phyloP scores from a whole-genome alignment of 2,329 filamentous ascomycete genomes.

The Coleophoma crateriformis region DNA sequence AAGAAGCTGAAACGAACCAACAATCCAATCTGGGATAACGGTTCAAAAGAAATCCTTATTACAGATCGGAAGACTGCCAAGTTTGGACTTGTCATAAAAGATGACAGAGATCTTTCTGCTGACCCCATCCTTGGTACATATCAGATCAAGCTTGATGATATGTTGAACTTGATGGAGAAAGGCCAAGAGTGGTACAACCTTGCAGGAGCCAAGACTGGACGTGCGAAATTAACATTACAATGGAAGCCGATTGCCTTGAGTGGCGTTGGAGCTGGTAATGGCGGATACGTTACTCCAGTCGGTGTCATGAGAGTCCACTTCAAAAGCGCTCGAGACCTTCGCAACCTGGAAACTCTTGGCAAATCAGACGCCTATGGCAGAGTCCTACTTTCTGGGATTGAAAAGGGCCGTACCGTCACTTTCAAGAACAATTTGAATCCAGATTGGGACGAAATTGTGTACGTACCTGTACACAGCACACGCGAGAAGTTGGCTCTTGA shows the following conservation, averaged over 20 bases:
- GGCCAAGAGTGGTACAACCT: conserved; percentile 97
- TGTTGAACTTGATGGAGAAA: conserved; percentile 84
- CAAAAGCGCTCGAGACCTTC: conserved; percentile 72
- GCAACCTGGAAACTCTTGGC: conserved; percentile 90
- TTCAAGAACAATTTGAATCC: conserved; percentile 95
- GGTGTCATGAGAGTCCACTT: conserved; percentile 95
- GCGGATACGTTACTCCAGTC: conserved; percentile 88
- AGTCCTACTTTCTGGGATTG: conserved; percentile 81
- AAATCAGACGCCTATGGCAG: conserved; percentile 95
- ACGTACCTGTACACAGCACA: conserved; percentile 80
- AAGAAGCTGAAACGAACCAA: conserved; percentile 96
- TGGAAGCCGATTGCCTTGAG: conserved; percentile 93
- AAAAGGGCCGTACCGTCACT: conserved; percentile 88
- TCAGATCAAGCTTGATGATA: conserved; percentile 91
- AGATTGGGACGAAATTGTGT: conserved; percentile 92
- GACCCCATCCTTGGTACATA: conserved; percentile 88
- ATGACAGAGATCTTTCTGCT: conserved; percentile 78
- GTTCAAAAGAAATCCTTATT: conserved; percentile 89
- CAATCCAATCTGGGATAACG: conserved; percentile 93
- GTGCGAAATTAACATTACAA: conserved; percentile 83
- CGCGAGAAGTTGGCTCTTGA: conserved; percentile 84
- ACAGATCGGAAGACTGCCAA: conserved; percentile 89
- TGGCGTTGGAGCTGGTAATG: conserved; percentile 69
- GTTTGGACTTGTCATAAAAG: conserved; percentile 88
- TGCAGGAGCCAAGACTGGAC: conserved; percentile 72